Evolutionary conservation across 108 stramenopile genomes (phyloP).

Genomic region (Skeletonema menzelii): DNA sequence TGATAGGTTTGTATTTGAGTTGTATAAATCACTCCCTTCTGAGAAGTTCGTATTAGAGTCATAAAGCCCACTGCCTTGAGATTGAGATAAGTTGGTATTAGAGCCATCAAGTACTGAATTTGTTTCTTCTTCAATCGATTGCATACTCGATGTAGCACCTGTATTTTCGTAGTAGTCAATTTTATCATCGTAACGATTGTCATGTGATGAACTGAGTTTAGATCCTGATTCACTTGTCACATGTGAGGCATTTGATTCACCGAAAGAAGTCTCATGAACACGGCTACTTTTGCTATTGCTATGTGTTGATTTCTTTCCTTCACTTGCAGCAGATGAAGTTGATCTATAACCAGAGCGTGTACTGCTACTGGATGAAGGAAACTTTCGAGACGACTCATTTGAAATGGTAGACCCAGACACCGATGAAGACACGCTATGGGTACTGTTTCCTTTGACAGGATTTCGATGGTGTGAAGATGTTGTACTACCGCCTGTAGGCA

Average conservation of each 20-base stretch:
- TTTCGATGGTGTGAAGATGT: background rate
- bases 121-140: background rate
- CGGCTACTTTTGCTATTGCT: background rate
- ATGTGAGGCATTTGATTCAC: no score
- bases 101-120: no score
- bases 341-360: background rate
- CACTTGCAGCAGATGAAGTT: background rate
- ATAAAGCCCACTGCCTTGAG: background rate
- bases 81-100: background rate
- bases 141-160: background rate
- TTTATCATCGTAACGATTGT: conserved; percentile 12
- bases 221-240: background rate
- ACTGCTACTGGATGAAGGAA: background rate
- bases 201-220: conserved; percentile 3
- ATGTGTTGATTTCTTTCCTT: background rate
- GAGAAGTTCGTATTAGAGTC: background rate
- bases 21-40: background rate
- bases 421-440: background rate
- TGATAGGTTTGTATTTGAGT: background rate
- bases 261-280: background rate
- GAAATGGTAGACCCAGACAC: background rate
- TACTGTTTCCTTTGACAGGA: background rate
- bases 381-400: background rate
- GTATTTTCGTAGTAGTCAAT: background rate
- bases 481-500: background rate